These are phyloP conservation scores for Prunus yedoensis DNA, from an alignment of 331 rosid species.

Conservation along the genomic window DNA sequence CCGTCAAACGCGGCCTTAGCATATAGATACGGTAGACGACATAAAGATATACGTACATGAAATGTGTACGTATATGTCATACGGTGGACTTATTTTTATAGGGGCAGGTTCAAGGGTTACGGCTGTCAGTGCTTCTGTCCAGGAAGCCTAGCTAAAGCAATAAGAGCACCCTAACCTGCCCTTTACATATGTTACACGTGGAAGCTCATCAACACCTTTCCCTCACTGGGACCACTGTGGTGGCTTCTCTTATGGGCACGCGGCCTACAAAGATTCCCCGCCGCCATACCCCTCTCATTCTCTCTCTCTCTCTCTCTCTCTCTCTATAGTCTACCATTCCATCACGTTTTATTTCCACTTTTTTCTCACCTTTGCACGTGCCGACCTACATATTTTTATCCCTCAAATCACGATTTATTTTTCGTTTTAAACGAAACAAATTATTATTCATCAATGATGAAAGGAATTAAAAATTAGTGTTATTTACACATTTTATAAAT, in stretches of 20 bases:
- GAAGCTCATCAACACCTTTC: conserved; percentile 32
- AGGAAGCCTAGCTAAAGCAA: conserved; percentile 19
- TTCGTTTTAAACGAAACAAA: background rate
- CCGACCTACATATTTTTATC: conserved; percentile 9
- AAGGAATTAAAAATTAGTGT: background rate
- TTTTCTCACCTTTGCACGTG: conserved; percentile 38
- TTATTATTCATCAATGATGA: background rate
- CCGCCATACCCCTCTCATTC: conserved; percentile 61
- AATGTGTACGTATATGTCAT: background rate
- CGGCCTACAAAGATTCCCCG: conserved; percentile 85
- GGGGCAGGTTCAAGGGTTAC: conserved; percentile 44
- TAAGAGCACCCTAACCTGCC: too few species aligned
- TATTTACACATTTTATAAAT: background rate
- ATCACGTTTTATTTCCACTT: conserved; percentile 54
- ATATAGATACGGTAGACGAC: fast-evolving
- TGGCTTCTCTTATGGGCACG: conserved; percentile 61
- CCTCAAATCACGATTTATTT: background rate
- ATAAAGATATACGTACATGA: too few species aligned
- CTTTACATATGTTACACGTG: conserved; percentile 28
- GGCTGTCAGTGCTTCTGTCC: conserved; percentile 48
- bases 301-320: conserved; percentile 11
- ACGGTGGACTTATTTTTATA: conserved; percentile 1
- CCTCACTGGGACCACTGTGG: conserved; percentile 48
- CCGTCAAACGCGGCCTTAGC: fast-evolving
- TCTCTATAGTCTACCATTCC: conserved; percentile 39